Conservation (phyloP, 2,329 filamentous ascomycete genomes). For the Xylaria sp. region DNA sequence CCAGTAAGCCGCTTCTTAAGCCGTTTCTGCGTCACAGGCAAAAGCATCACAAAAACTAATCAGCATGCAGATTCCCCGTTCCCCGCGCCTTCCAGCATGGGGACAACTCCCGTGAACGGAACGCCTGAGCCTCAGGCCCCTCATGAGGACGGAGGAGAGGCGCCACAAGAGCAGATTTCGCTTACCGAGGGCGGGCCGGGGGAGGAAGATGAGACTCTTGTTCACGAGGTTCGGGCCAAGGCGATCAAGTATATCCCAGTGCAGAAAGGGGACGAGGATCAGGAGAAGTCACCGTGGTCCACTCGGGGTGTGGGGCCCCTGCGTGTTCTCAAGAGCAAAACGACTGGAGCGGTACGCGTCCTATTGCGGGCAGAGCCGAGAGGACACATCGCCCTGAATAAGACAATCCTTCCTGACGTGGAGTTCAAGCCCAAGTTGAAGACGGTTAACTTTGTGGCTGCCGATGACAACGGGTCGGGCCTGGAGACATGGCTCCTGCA, state of each 20-base stretch:
- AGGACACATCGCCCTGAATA: slow-evolving; percentile 79
- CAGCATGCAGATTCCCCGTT: slow-evolving; percentile 50
- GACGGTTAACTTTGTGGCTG: slow-evolving; percentile 67
- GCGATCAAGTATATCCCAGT: slow-evolving; percentile 69
- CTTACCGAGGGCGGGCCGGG: slow-evolving; percentile 73
- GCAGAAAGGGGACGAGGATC: slow-evolving; percentile 57
- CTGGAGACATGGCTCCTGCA: slow-evolving; percentile 77
- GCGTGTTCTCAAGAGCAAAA: slow-evolving; percentile 78
- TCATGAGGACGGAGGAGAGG: slow-evolving; percentile 58
- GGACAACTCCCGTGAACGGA: slow-evolving; percentile 67
- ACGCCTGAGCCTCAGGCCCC: slow-evolving; percentile 66
- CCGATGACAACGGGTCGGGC: slow-evolving; percentile 66
- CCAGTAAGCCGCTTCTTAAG: slow-evolving; percentile 54
- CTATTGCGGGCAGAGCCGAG: slow-evolving; percentile 79
- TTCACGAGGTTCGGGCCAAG: slow-evolving; percentile 78
- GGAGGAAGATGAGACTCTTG: slow-evolving; percentile 76
- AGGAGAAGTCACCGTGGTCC: slow-evolving; percentile 70
- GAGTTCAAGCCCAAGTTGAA: slow-evolving; percentile 71
- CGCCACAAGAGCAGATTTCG: slow-evolving; percentile 75
- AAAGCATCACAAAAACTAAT: slow-evolving; percentile 19
- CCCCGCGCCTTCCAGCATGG: slow-evolving; percentile 69
- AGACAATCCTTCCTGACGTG: slow-evolving; percentile 68
- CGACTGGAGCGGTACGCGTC: slow-evolving; percentile 72
- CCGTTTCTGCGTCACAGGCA: not conserved
- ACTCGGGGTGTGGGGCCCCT: slow-evolving; percentile 77